A percentile compares a stretch with the other conserved stretches of the same genome.
These are phyloP conservation scores for Secale cereale DNA, from an alignment of 176 grass and related monocot genomes.

Conservation along the genomic window DNA sequence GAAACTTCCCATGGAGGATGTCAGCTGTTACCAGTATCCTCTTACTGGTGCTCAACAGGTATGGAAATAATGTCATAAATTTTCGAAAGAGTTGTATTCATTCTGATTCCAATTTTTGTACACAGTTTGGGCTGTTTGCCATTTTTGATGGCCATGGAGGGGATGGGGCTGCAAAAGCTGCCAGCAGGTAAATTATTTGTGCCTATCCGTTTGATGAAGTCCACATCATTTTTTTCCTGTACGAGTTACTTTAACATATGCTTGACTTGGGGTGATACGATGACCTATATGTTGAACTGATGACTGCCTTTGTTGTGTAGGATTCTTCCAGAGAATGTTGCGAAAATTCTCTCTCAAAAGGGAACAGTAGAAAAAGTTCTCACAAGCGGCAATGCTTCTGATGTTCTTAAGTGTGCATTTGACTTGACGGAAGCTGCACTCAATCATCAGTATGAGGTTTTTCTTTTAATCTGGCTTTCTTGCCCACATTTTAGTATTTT, in stretches of 20 bases:
- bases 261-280: neutral
- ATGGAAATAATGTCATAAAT: neutral
- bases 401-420: slow-evolving; percentile 69
- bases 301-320: slow-evolving; percentile 38
- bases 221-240: neutral
- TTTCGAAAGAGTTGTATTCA: neutral
- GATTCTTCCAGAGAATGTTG: slow-evolving; percentile 55
- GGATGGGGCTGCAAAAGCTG: slow-evolving; percentile 56
- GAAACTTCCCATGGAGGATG: slow-evolving; percentile 67
- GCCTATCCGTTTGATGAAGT: slow-evolving; percentile 20
- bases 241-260: slow-evolving; percentile 1
- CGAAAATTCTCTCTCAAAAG: slow-evolving; percentile 49
- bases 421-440: slow-evolving; percentile 62
- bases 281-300: slow-evolving; percentile 9
- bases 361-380: slow-evolving; percentile 50
- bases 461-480: slow-evolving; percentile 42
- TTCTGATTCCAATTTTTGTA: slow-evolving; percentile 12
- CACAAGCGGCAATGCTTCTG: slow-evolving; percentile 48
- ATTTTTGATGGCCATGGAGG: slow-evolving; percentile 83
- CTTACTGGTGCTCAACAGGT: slow-evolving; percentile 57
- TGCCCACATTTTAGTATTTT: neutral
- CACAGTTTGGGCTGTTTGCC: slow-evolving; percentile 65
- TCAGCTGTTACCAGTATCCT: slow-evolving; percentile 54
- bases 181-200: slow-evolving; percentile 47
- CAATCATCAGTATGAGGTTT: slow-evolving; percentile 77